Percentiles rank a stretch among this genome's conserved stretches.
phyloP scores from a whole-genome alignment of 1,284 basidiomycete genomes.

The Mycosarcoma mackinlayi region DNA sequence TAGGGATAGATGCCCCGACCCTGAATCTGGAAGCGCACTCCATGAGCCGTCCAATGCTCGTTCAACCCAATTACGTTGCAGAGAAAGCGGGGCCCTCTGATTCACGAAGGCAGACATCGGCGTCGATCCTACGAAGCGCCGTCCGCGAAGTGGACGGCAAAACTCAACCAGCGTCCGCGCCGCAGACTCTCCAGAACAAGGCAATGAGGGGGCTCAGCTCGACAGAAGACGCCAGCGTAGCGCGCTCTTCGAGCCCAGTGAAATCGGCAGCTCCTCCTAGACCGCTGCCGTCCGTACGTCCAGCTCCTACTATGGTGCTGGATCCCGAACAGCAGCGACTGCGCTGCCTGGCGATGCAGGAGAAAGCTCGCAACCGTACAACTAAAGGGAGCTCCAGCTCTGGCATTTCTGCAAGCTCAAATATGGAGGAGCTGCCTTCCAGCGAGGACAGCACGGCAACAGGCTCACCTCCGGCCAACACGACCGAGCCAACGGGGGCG shows the following conservation, averaged over 20 bases:
- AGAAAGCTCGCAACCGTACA: conserved; percentile 34
- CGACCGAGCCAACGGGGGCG: conserved; percentile 1
- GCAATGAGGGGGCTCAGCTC: neutral
- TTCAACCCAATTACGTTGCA: neutral
- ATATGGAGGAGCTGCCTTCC: conserved; percentile 16
- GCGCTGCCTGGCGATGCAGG: conserved; percentile 50
- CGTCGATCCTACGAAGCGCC: neutral
- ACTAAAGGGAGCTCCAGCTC: conserved; percentile 15
- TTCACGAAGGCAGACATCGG: conserved; percentile 1
- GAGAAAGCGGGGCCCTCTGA: neutral
- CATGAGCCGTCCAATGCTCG: neutral
- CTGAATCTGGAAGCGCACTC: neutral
- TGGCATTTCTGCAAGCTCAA: conserved; percentile 18
- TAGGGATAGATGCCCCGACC: neutral
- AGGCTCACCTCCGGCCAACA: conserved; percentile 5
- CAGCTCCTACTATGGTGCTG: conserved; percentile 18
- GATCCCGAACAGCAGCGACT: conserved; percentile 42
- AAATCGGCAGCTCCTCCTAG: conserved; percentile 1
- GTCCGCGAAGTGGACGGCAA: neutral
- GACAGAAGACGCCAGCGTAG: conserved; percentile 1
- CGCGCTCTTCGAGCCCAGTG: conserved; percentile 30
- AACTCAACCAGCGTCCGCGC: neutral
- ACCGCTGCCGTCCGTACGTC: conserved; percentile 16
- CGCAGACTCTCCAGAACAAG: conserved; percentile 4
- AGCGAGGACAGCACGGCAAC: conserved; percentile 4